Base-by-base conservation (phyloP, 345 rosid species). In the Populus ilicifolia region DNA sequence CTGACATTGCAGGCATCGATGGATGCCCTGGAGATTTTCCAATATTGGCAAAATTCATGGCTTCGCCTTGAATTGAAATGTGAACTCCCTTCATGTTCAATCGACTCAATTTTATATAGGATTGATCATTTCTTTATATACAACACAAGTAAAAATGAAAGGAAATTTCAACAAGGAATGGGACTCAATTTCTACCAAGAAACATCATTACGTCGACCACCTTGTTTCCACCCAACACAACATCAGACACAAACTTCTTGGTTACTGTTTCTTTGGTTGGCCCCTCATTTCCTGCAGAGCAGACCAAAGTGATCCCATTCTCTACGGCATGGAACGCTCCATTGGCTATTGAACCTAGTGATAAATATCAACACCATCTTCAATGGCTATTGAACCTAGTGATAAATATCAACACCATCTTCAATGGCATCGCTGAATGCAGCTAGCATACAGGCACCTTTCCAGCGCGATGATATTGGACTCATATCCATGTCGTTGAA, bases 221-320 rank as follows among this genome's bases (percentile, higher is more conserved):
- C 82, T 82, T 84, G 66, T 83, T 86, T 17, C 84, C 90, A 14
- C 93, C 97, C 20, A 94, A 78, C n/a, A 90, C 81, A 75, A 91
- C 77, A 78, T 88, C 83, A 5, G 98, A 90, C 87, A 89, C 91
- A 2, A 94, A 94, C 77, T 85, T 88, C 78, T 94, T 93, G 64
- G 85, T 89, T 25, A 89, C 90, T 1, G 93, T 78, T 38, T 83
- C 88, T 17, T 38, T 59, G 21, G 2, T 8, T 27, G 97, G 97
- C 12, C 97, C 97, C 36, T 84, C 89, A 59, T 94, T 94, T 25
- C 97, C 98, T 0, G 95, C 94, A 4, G 98, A 91, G 81, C 94
- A 91, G 36, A 93, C 89, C 78, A 91, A 97, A 6, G 83, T 66
- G 69, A 94, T 94, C 71, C 95, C 92, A 52, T 86, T 84, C 63